These are phyloP conservation scores for Fusarium metavorans DNA, from an alignment of 2,329 filamentous ascomycete species.

Conservation along the genomic window DNA sequence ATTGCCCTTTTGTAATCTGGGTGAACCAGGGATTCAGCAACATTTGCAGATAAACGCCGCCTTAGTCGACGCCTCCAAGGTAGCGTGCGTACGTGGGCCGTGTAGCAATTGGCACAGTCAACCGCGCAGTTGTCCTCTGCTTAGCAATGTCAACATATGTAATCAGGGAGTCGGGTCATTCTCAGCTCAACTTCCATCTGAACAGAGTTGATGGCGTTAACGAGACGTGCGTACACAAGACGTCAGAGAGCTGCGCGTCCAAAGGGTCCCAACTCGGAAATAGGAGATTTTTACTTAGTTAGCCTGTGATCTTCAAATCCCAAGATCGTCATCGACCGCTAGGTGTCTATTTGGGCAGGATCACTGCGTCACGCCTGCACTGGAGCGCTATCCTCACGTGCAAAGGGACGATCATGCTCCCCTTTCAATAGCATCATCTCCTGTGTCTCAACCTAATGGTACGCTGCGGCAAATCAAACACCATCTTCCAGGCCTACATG, in stretches of 20 bases:
- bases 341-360: slow-evolving; percentile 2
- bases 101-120: neutral
- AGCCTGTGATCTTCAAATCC: slow-evolving; percentile 20
- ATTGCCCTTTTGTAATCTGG: slow-evolving; percentile 13
- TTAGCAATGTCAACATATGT: neutral
- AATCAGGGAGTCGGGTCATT: neutral
- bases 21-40: slow-evolving; percentile 9
- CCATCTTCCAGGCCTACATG: neutral
- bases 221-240: neutral
- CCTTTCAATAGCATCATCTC: neutral
- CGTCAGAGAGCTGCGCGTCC: neutral
- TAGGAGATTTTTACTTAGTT: slow-evolving; percentile 31
- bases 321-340: slow-evolving; percentile 27
- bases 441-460: slow-evolving; percentile 1
- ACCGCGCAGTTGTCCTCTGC: neutral
- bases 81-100: neutral
- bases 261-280: slow-evolving; percentile 1
- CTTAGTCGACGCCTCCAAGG: neutral
- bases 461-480: slow-evolving; percentile 4
- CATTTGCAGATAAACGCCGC: neutral
- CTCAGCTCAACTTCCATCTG: neutral
- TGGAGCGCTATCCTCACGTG: neutral
- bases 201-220: neutral
- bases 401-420: neutral
- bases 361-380: slow-evolving; percentile 10